Percentiles rank a stretch among this genome's conserved stretches.
phyloP scores from a whole-genome alignment of 352 stramenopile species.

The Globisporangium cederbergense region DNA sequence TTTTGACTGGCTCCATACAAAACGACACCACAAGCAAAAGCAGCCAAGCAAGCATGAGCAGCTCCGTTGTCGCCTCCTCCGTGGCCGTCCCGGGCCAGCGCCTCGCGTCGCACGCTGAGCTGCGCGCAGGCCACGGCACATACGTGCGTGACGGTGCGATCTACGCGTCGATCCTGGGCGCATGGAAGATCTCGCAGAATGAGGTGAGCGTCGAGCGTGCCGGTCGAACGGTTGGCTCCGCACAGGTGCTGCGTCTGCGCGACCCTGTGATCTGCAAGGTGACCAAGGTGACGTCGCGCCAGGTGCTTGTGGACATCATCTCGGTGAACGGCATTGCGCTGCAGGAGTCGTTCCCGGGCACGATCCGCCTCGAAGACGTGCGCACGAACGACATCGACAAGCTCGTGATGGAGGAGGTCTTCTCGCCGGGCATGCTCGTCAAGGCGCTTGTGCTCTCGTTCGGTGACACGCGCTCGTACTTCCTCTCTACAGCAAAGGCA shows the following conservation, averaged over 20 bases:
- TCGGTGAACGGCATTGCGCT: constrained; percentile 67
- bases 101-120: constrained; percentile 32
- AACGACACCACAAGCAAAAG: constrained; percentile 16
- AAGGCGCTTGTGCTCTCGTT: constrained; percentile 83
- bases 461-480: constrained; percentile 83
- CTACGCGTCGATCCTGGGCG: constrained; percentile 66
- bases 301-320: constrained; percentile 79
- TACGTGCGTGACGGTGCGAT: constrained; percentile 64
- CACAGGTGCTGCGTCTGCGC: constrained; percentile 64
- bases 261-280: constrained; percentile 67
- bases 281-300: constrained; percentile 63
- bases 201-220: constrained; percentile 48
- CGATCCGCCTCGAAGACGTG: constrained; percentile 77
- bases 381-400: constrained; percentile 79
- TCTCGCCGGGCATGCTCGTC: constrained; percentile 64
- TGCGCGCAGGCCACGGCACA: constrained; percentile 40
- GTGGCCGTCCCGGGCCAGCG: constrained; percentile 59
- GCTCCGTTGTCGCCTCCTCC: constrained; percentile 18
- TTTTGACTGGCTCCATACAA: constrained; percentile 13
- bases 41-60: constrained; percentile 20
- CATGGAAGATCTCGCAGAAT: constrained; percentile 30
- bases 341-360: constrained; percentile 76
- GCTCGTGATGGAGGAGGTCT: constrained; percentile 74
- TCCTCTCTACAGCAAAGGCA: constrained; percentile 70
- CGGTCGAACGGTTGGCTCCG: constrained; percentile 55